Evolutionary conservation across 495 filamentous ascomycete species (phyloP), one percentile per base, ranked within the genome.

Genomic region (Neurospora tetrasperma): DNA sequence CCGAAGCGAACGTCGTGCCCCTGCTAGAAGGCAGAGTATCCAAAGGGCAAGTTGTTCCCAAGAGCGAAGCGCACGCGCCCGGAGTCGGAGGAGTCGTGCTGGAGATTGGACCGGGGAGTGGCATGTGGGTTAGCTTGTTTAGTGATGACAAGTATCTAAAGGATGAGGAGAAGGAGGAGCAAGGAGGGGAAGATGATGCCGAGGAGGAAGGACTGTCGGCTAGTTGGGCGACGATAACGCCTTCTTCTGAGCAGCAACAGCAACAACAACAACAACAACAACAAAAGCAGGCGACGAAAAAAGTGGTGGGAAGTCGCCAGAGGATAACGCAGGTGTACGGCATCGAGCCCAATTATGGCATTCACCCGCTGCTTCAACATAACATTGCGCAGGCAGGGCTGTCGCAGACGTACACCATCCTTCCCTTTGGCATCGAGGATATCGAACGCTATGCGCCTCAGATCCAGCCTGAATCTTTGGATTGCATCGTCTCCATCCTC

Each of bases 401-500:
- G 12, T 77, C 82, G 1, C 85, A 83, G n/a, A 84, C 86, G 16
- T 94, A 94, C 80, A 85, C 85, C 77, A 85, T 94, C 46, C 82
- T 93, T 5, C 86, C 86, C 5, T 85, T 87, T 7, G 89, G 90
- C 6, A 87, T 89, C 18, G 86, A 90, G 73, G 84, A 89, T 23
- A 71, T 85, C 3, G 83, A 84, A 5, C 83, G 81, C 5, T 81
- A 92, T 4, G 72, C 80, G 46, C 54, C 54, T 4, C 54, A 66
- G 54, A 66, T 66, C 2, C 54, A 66, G 54, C 79, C 76, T n/a
- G 88, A 79, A 1, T 83, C 85, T 31, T 87, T 93, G 39, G 92
- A 94, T 76, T 89, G 88, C 44, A 88, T 94, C 44, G 83, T 93
- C 66, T 88, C 88, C 16, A 82, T 93, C 62, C 86, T 91, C 11